phyloP scores from a whole-genome alignment of 805 yeast genomes.

The Lachancea cidri region DNA sequence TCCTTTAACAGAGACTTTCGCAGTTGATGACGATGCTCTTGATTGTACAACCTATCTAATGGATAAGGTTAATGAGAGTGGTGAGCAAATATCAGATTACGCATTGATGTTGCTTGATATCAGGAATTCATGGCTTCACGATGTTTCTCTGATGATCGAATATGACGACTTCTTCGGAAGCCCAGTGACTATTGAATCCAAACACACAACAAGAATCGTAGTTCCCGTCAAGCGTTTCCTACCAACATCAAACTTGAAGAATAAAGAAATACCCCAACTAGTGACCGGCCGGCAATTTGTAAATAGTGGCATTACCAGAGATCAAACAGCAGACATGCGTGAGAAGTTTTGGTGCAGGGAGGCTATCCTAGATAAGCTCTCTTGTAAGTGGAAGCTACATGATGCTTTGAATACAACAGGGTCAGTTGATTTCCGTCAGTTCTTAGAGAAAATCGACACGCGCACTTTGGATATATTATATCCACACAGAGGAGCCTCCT shows the following conservation, averaged over 20 bases:
- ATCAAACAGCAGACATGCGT: slow-evolving; percentile 51
- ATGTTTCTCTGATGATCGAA: slow-evolving; percentile 35
- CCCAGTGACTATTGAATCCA: slow-evolving; percentile 34
- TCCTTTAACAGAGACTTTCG: slow-evolving; percentile 41
- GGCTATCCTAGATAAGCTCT: slow-evolving; percentile 49
- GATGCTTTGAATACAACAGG: slow-evolving; percentile 16
- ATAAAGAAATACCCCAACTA: slow-evolving; percentile 61
- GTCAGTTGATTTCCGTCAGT: slow-evolving; percentile 23
- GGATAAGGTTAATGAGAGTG: slow-evolving; percentile 9
- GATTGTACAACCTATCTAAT: slow-evolving; percentile 30
- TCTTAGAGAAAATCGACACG: slow-evolving; percentile 22
- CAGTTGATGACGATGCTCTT: slow-evolving; percentile 16
- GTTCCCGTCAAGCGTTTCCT: slow-evolving; percentile 62
- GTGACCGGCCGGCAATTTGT: slow-evolving; percentile 62
- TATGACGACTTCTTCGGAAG: slow-evolving; percentile 29
- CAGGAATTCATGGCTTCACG: slow-evolving; percentile 73
- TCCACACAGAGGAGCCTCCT: slow-evolving; percentile 16
- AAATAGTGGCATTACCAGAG: slow-evolving; percentile 42
- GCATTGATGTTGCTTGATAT: slow-evolving; percentile 69
- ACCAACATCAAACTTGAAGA: slow-evolving; percentile 24
- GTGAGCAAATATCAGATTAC: slow-evolving; percentile 42
- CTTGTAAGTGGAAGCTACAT: slow-evolving; percentile 57
- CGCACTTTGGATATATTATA: slow-evolving; percentile 21
- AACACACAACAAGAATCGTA: slow-evolving; percentile 53
- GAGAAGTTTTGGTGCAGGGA: slow-evolving; percentile 81